phyloP scores from a whole-genome alignment of 495 filamentous ascomycete genomes.

The Penicillium simplicissimum region DNA sequence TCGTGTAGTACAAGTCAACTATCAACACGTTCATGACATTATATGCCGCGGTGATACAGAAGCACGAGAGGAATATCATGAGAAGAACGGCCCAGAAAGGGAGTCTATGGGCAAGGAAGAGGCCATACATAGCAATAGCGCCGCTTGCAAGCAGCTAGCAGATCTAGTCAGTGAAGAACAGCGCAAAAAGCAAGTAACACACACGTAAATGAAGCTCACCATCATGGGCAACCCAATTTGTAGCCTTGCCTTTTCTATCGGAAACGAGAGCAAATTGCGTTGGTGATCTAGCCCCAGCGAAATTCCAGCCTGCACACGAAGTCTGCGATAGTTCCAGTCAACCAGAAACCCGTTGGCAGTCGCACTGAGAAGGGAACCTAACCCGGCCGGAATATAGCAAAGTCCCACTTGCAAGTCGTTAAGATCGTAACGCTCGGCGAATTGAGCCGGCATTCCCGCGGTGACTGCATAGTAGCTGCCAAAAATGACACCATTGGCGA shows the following conservation, averaged over 20 bases:
- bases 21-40: constrained; percentile 45
- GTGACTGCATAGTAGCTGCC: constrained; percentile 41
- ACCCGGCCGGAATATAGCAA: constrained; percentile 37
- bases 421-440: constrained; percentile 30
- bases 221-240: constrained; percentile 41
- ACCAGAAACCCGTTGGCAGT: constrained; percentile 73
- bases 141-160: constrained; percentile 20
- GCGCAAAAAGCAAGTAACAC: neutral
- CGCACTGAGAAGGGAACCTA: constrained; percentile 68
- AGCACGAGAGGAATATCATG: constrained; percentile 53
- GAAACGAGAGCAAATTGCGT: constrained; percentile 39
- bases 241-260: constrained; percentile 47
- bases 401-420: constrained; percentile 40
- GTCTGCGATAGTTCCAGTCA: constrained; percentile 50
- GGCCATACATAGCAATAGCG: constrained; percentile 21
- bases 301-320: constrained; percentile 28
- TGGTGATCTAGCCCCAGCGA: constrained; percentile 42
- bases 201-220: constrained; percentile 8
- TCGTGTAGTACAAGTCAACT: constrained; percentile 62
- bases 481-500: constrained; percentile 42
- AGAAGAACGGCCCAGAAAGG: constrained; percentile 51
- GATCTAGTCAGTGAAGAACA: neutral
- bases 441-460: constrained; percentile 34
- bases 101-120: constrained; percentile 17
- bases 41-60: constrained; percentile 55